Conservation (phyloP, 192 early-diverging fungal genomes). For the Rhizoclosmatium sp. region DNA sequence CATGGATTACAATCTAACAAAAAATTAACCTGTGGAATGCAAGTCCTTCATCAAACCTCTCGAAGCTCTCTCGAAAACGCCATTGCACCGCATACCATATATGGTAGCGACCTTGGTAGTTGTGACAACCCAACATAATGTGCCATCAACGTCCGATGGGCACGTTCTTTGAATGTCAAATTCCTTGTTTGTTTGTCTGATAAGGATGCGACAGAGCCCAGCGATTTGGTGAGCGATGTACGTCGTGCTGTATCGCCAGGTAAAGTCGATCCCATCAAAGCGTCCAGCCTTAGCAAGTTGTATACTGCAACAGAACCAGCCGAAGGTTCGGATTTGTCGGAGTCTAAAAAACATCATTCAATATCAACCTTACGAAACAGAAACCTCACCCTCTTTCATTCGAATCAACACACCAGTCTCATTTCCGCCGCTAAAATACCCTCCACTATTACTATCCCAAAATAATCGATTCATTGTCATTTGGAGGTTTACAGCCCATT, state of each 20-base stretch:
- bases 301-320: conserved; percentile 58
- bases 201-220: conserved; percentile 31
- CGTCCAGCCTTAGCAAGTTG: conserved; percentile 61
- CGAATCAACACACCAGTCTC: conserved; percentile 55
- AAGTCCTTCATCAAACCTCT: too few species aligned
- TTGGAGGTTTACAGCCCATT: conserved; percentile 67
- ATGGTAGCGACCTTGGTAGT: conserved; percentile 45
- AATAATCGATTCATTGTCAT: conserved; percentile 59
- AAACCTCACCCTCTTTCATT: conserved; percentile 61
- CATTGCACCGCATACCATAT: conserved; percentile 7
- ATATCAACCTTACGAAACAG: conserved; percentile 38
- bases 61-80: not conserved
- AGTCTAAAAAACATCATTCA: conserved; percentile 39
- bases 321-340: conserved; percentile 70
- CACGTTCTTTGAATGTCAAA: not conserved
- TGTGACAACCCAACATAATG: conserved; percentile 45
- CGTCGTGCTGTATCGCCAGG: conserved; percentile 34
- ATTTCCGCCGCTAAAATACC: conserved; percentile 57
- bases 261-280: conserved; percentile 38
- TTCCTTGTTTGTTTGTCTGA: conserved; percentile 46
- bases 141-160: conserved; percentile 28
- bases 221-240: conserved; percentile 44
- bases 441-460: conserved; percentile 59
- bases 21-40: too few species aligned
- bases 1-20: conserved; percentile 33